A percentile compares a stretch with the other conserved stretches of the same genome.
Conservation (phyloP, 495 filamentous ascomycete genomes). For the Rusavskia elegans region DNA sequence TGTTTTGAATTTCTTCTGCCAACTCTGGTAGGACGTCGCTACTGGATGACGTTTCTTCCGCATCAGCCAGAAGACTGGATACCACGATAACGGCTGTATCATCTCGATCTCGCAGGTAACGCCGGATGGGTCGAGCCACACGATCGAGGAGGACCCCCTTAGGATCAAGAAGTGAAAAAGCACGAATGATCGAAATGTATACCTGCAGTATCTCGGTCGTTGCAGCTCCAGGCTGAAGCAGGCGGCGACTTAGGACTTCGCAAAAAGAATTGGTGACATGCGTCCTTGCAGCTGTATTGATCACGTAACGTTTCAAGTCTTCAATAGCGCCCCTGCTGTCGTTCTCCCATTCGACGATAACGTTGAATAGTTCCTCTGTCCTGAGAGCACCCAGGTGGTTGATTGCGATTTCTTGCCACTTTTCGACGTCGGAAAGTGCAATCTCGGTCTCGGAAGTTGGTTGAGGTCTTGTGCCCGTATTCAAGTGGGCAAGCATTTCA, state of each 20-base stretch:
- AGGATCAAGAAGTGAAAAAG: conserved; percentile 76
- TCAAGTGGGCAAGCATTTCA: conserved; percentile 40
- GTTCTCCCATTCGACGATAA: conserved; percentile 69
- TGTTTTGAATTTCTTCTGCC: conserved; percentile 55
- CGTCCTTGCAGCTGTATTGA: conserved; percentile 36
- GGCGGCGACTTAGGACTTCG: conserved; percentile 44
- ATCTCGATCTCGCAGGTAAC: conserved; percentile 84
- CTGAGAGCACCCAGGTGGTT: conserved; percentile 64
- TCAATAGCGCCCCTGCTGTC: conserved; percentile 64
- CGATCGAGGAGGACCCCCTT: conserved; percentile 83
- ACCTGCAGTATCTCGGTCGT: conserved; percentile 77
- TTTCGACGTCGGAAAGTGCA: conserved; percentile 39
- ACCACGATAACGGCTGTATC: conserved; percentile 84
- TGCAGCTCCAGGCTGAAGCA: conserved; percentile 78
- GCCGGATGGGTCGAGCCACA: conserved; percentile 64
- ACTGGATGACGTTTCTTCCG: conserved; percentile 25
- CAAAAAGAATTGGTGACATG: conserved; percentile 61
- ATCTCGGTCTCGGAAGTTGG: conserved; percentile 18
- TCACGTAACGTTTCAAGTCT: conserved; percentile 50
- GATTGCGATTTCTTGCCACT: conserved; percentile 69
- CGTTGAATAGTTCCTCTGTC: conserved; percentile 72
- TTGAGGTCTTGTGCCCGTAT: conserved; percentile 3
- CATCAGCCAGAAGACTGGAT: conserved; percentile 61
- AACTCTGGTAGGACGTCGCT: conserved; percentile 55
- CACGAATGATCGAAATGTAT: conserved; percentile 85